Percentiles rank a stretch among this genome's conserved stretches.
phyloP scores from a whole-genome alignment of 1,284 basidiomycete genomes.

The Marasmius oreades region DNA sequence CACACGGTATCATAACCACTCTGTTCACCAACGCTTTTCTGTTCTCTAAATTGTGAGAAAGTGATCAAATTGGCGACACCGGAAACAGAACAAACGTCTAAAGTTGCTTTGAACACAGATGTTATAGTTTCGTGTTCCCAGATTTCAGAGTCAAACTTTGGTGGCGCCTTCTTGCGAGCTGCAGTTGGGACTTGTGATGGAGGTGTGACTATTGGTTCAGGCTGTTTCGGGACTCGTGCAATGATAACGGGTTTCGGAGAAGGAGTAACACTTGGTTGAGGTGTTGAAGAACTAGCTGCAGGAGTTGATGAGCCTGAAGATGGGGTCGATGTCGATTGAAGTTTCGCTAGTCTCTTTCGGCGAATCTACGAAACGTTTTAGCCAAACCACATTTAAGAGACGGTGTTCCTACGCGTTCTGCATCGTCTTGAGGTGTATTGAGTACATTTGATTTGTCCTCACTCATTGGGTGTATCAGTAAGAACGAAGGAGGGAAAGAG shows the following conservation, averaged over 20 bases:
- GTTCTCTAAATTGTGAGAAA: constrained; percentile 1
- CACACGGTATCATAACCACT: constrained; percentile 76
- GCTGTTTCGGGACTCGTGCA: constrained; percentile 21
- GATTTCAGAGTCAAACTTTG: constrained; percentile 49
- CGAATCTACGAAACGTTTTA: constrained; percentile 60
- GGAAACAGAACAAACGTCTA: constrained; percentile 56
- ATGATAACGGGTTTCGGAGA: constrained; percentile 4
- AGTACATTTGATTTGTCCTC: constrained; percentile 36
- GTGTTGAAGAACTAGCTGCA: constrained; percentile 17
- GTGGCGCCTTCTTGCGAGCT: constrained; percentile 43
- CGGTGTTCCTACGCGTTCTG: constrained; percentile 58
- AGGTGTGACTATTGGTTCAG: constrained; percentile 27
- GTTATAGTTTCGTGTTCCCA: constrained; percentile 79
- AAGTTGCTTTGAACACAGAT: constrained; percentile 72
- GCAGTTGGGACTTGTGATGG: constrained; percentile 24
- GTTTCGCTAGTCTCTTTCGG: constrained; percentile 79
- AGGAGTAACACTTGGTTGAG: constrained; percentile 30
- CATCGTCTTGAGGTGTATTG: constrained; percentile 62
- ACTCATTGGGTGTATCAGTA: neutral
- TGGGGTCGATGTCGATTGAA: constrained; percentile 45
- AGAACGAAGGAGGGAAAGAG: neutral
- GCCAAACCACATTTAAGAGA: constrained; percentile 9
- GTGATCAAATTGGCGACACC: neutral
- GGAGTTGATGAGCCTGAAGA: constrained; percentile 18
- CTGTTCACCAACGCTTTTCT: constrained; percentile 71